phyloP scores from a whole-genome alignment of 2,329 filamentous ascomycete species.

The Aspergillus ibericus region DNA sequence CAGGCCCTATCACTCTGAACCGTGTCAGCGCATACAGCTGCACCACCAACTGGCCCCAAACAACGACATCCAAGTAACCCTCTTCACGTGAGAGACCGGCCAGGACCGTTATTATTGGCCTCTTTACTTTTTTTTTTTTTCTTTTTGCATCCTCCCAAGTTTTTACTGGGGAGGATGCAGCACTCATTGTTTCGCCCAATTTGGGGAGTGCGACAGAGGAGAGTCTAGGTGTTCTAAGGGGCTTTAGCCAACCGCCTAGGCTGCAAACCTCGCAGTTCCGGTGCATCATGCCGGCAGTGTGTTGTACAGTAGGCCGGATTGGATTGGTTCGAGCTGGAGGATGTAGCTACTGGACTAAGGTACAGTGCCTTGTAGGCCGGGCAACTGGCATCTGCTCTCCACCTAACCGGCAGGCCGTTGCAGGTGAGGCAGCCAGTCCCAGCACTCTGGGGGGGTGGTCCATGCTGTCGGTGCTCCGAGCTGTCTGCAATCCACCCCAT shows the following conservation, averaged over 20 bases:
- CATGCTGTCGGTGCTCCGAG: constrained; percentile 10
- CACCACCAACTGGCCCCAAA: constrained; percentile 25
- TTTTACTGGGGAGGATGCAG: not conserved
- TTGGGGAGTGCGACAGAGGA: not conserved
- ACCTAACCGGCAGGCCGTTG: constrained; percentile 14
- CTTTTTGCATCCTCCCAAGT: not conserved
- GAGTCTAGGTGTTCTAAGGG: constrained; percentile 8
- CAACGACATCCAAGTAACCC: constrained; percentile 18
- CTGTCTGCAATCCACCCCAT: not conserved
- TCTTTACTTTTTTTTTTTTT: not conserved
- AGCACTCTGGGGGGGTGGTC: constrained; percentile 16
- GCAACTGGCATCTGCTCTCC: constrained; percentile 10
- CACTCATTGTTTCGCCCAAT: not conserved
- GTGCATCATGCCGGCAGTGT: constrained; percentile 9
- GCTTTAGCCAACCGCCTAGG: constrained; percentile 7
- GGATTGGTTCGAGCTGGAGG: constrained; percentile 1
- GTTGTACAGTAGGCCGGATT: not conserved
- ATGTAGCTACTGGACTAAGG: constrained; percentile 3
- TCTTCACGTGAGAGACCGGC: not conserved
- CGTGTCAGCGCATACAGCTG: constrained; percentile 5
- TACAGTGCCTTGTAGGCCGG: constrained; percentile 8
- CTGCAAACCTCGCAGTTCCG: constrained; percentile 13
- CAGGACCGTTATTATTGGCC: not conserved
- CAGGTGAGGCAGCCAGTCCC: constrained; percentile 25
- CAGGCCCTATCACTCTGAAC: not conserved